Base-by-base conservation (phyloP, 2,329 filamentous ascomycete species). In the Colletotrichum paranaense region DNA sequence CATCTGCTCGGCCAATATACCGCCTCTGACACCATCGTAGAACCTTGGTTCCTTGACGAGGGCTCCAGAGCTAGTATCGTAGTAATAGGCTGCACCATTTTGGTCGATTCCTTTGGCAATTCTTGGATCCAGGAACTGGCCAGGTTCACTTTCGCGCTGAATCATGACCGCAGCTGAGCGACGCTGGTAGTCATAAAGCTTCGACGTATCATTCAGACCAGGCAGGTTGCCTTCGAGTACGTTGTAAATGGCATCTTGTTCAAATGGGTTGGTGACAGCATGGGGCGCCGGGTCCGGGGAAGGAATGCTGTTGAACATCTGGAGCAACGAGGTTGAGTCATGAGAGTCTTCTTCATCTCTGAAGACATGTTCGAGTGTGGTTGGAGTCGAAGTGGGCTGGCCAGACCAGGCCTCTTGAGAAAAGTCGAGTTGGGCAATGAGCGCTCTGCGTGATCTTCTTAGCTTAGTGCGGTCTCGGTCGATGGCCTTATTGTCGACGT, bases 121-220 rank as follows among this genome's bases (percentile, higher is more conserved):
- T 5, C 95, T 89, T 11, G 95, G 94, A 80, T 98, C 95, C 9
- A 95, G 82, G 6, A 90, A 84, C 32, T 89, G 85, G 5, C 87
- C 86, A 0, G 93, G 91, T 26, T 91, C 88, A 6, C 88, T 82
- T 81, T 98, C 96, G 66, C 92, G 91, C 79, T 97, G 92, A 22
- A 98, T 83, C 95, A 98, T 98, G 32, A 92, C 80, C 4, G 94
- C 94, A 0, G 93, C 92, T 1, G 95, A 96, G 57, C 92, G 89
- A 63, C 92, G 88, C 80, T 98, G 96, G 77, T 97, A 97, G 0
- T 89, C 87, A 79, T 97, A 94, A 0, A 98, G 84, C 19, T 49
- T 32, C 0, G 83, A 83, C 0, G 94, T 94, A 16, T 81, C 88
- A 12, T 28, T 62, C 5, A 95, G 80, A 0, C 92, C 93, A 1